phyloP scores from a whole-genome alignment of 495 filamentous ascomycete species.

The Hypoxylon fragiforme region DNA sequence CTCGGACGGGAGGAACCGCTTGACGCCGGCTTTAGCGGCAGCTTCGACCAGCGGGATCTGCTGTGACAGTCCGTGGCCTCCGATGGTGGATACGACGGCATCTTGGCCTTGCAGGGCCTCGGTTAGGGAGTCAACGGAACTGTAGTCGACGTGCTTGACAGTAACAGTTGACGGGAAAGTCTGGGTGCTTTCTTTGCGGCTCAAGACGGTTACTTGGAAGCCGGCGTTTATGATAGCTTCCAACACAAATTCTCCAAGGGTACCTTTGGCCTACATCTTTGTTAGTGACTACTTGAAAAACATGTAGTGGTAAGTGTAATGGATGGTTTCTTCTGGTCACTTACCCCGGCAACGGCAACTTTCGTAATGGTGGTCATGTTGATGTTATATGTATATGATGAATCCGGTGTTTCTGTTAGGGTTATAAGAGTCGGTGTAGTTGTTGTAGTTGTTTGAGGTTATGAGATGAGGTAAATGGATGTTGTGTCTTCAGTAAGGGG shows the following conservation, averaged over 20 bases:
- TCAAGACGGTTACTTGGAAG: conserved; percentile 61
- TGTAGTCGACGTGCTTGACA: conserved; percentile 52
- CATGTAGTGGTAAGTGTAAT: not conserved
- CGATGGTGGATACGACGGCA: conserved; percentile 56
- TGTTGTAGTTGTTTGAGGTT: not conserved
- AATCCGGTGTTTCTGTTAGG: not conserved
- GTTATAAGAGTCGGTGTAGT: not conserved
- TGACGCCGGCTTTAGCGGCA: conserved; percentile 55
- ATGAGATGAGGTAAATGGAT: not conserved
- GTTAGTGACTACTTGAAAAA: not conserved
- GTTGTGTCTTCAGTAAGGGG: not conserved
- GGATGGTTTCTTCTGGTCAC: conserved; percentile 1
- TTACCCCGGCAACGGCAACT: conserved; percentile 47
- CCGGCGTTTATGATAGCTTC: conserved; percentile 52
- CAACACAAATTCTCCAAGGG: conserved; percentile 56
- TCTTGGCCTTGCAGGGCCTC: conserved; percentile 55
- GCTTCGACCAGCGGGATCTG: conserved; percentile 60
- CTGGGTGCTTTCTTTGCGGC: conserved; percentile 45
- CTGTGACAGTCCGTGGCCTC: conserved; percentile 26
- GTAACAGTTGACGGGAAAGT: conserved; percentile 42
- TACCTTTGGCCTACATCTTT: conserved; percentile 53
- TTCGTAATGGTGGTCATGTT: conserved; percentile 47
- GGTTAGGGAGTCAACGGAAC: conserved; percentile 52
- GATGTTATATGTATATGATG: not conserved
- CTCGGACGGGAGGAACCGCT: conserved; percentile 62